Conservation (phyloP, 495 filamentous ascomycete genomes). For the Aspergillus nanangensis region DNA sequence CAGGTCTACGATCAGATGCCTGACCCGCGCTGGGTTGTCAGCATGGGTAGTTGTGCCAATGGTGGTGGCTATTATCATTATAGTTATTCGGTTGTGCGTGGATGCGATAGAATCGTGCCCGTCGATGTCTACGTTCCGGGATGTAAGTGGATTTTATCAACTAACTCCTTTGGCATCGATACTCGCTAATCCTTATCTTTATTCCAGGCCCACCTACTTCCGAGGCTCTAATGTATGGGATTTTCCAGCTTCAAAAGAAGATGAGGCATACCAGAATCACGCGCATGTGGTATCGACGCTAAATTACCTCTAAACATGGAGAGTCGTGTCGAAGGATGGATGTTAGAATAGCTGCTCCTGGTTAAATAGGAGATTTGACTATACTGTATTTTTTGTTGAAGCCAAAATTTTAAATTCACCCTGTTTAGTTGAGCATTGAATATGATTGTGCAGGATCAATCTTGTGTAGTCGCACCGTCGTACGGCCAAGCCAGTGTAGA, state of each 20-base stretch:
- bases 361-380: not conserved
- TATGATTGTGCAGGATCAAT: no score
- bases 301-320: no score
- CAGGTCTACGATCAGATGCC: conserved; percentile 99
- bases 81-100: conserved; percentile 86
- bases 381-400: no score
- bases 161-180: not conserved
- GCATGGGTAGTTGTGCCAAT: conserved; percentile 93
- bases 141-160: conserved; percentile 40
- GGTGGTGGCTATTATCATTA: conserved; percentile 98
- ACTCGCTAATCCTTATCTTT: conserved; percentile 16
- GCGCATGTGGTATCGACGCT: conserved; percentile 49
- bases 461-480: no score
- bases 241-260: conserved; percentile 92
- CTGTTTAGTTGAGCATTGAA: no score
- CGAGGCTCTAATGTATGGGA: conserved; percentile 92
- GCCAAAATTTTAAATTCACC: no score
- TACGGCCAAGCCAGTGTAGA: no score
- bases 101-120: conserved; percentile 90
- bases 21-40: conserved; percentile 91
- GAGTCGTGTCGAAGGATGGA: no score
- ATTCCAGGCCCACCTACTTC: conserved; percentile 67
- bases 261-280: conserved; percentile 72
- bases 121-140: conserved; percentile 97
- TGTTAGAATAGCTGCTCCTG: conserved; percentile 6